Base-by-base conservation (phyloP, 345 rosid genomes). In the Euphorbia peplus region DNA sequence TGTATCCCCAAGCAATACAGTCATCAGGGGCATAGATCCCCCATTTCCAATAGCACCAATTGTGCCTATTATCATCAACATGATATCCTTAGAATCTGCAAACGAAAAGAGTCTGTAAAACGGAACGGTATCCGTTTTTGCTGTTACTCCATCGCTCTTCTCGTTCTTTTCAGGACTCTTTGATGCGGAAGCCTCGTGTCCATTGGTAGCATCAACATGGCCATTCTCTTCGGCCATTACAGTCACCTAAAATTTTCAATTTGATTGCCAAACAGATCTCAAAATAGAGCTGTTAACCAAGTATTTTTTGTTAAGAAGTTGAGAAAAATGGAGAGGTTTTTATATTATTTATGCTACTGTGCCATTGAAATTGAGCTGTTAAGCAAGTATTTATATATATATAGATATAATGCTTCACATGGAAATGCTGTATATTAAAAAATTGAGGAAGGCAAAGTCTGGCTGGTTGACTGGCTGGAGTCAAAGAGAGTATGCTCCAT, bases 401-500 rank as follows among this genome's bases (percentile, higher is more conserved):
- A n/a, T n/a, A n/a, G n/a, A n/a, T n/a, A n/a, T n/a, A n/a, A n/a
- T n/a, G n/a, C n/a, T n/a, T n/a, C n/a, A n/a, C n/a, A n/a, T n/a
- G n/a, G n/a, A n/a, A n/a, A n/a, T n/a, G n/a, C n/a, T n/a, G n/a
- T n/a, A n/a, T n/a, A n/a, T n/a, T n/a, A n/a, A n/a, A n/a, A n/a
- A n/a, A n/a, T n/a, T n/a, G n/a, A n/a, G n/a, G n/a, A n/a, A n/a
- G n/a, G n/a, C n/a, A n/a, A n/a, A n/a, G n/a, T n/a, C n/a, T n/a
- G n/a, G n/a, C n/a, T n/a, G n/a, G n/a, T n/a, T n/a, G n/a, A n/a
- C n/a, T n/a, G n/a, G n/a, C n/a, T n/a, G n/a, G n/a, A n/a, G n/a
- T n/a, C n/a, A n/a, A n/a, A n/a, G 96, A 67, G 96, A 81, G 69
- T 88, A 93, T 4, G 97, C 93, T 74, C 98, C 93, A 30, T 83